Conservation (phyloP, 352 stramenopile genomes). For the Globisporangium alternatum region DNA sequence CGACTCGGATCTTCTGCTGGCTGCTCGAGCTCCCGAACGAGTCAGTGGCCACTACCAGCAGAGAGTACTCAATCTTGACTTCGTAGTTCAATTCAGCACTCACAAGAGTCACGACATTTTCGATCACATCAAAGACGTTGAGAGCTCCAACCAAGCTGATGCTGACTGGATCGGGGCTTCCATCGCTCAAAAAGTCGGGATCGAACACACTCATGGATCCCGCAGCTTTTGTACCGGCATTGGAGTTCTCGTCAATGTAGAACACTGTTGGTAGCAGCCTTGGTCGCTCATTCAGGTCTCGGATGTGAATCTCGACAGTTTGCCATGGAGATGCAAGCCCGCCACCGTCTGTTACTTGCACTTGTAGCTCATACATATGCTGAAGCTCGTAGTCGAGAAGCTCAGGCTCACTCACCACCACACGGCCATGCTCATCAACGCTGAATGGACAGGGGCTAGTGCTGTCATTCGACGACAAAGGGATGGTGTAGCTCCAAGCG, state of each 20-base stretch:
- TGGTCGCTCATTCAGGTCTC: constrained; percentile 9
- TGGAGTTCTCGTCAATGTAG: constrained; percentile 13
- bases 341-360: constrained; percentile 8
- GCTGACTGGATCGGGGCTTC: constrained; percentile 1
- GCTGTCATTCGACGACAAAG: neutral
- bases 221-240: neutral
- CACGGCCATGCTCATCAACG: neutral
- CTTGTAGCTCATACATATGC: constrained; percentile 2
- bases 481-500: neutral
- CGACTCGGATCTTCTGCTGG: constrained; percentile 17
- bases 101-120: constrained; percentile 4
- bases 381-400: constrained; percentile 11
- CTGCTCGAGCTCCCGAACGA: constrained; percentile 13
- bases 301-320: constrained; percentile 8
- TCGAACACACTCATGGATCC: constrained; percentile 10
- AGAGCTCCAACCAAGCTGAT: neutral
- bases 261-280: neutral
- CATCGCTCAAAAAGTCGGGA: constrained; percentile 6
- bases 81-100: constrained; percentile 9
- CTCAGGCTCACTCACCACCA: neutral
- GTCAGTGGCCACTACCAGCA: constrained; percentile 6
- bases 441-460: constrained; percentile 2
- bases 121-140: constrained; percentile 8
- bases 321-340: constrained; percentile 12
- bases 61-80: neutral